Percentiles rank a stretch among this genome's conserved stretches.
These are phyloP conservation scores for Ceriops zippeliana DNA, from an alignment of 345 rosid species.

Conservation along the genomic window DNA sequence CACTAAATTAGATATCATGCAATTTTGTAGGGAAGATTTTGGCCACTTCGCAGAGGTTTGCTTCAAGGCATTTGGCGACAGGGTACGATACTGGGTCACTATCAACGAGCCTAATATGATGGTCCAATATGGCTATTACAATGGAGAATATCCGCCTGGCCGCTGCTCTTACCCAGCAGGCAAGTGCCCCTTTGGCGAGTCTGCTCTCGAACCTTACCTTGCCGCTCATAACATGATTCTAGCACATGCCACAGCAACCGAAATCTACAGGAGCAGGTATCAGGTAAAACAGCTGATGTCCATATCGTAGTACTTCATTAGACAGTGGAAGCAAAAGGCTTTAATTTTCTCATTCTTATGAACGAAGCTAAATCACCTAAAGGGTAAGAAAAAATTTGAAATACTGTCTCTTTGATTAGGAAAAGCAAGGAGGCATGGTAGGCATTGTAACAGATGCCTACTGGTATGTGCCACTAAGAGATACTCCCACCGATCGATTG, in stretches of 20 bases:
- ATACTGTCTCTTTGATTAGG: conserved; percentile 15
- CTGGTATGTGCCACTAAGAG: conserved; percentile 28
- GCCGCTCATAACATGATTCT: conserved; percentile 52
- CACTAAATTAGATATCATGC: background rate
- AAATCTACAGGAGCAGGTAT: conserved; percentile 24
- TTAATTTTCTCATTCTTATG: too few relatives aligned
- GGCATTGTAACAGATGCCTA: conserved; percentile 25
- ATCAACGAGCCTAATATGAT: conserved; percentile 55
- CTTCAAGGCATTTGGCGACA: conserved; percentile 55
- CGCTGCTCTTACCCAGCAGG: conserved; percentile 47
- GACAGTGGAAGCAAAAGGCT: too few relatives aligned
- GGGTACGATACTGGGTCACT: conserved; percentile 60
- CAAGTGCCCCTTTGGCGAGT: conserved; percentile 51
- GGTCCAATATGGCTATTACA: conserved; percentile 25
- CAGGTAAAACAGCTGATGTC: conserved; percentile 14
- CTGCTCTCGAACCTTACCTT: conserved; percentile 47
- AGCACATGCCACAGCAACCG: conserved; percentile 33
- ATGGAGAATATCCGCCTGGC: conserved; percentile 42
- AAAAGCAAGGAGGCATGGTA: conserved; percentile 31
- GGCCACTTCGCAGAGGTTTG: conserved; percentile 50
- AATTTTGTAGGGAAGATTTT: conserved; percentile 47
- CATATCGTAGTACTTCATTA: too few relatives aligned
- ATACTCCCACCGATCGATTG: conserved; percentile 20
- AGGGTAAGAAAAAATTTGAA: background rate
- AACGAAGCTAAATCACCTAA: too few relatives aligned